Evolutionary conservation across 768 basidiomycete genomes (phyloP).

Genomic region (Mycena olivaceomarginata): DNA sequence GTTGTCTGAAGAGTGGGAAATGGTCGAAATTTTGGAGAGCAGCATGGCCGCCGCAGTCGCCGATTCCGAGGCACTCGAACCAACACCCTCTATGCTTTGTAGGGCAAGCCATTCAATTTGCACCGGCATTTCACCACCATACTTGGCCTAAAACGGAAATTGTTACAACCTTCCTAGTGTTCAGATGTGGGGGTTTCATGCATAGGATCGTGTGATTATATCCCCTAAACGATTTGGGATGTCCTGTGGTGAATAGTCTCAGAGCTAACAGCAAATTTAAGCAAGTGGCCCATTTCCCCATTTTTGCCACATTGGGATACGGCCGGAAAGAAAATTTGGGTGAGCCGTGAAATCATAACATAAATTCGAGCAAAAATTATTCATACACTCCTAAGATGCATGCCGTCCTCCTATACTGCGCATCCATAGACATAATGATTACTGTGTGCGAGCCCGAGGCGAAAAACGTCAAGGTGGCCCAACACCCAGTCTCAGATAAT

Average conservation of each 20-base stretch:
- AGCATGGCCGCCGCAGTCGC: too few relatives aligned
- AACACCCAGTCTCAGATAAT: not conserved
- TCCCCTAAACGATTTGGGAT: slow-evolving; percentile 7
- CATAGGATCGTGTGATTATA: slow-evolving; percentile 6
- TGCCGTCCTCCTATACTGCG: not conserved
- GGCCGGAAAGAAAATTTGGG: too few relatives aligned
- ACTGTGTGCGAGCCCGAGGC: too few relatives aligned
- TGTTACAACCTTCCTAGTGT: too few relatives aligned
- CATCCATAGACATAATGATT: too few relatives aligned
- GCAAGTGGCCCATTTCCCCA: too few relatives aligned
- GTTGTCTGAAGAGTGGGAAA: too few relatives aligned
- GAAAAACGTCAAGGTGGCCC: too few relatives aligned
- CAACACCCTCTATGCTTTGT: slow-evolving; percentile 5
- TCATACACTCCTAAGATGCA: not conserved
- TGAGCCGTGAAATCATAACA: not conserved
- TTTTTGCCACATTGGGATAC: too few relatives aligned
- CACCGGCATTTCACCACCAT: not conserved
- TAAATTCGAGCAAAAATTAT: not conserved
- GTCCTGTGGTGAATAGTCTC: not conserved
- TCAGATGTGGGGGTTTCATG: not conserved
- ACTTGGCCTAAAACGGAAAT: too few relatives aligned
- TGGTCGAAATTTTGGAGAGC: too few relatives aligned
- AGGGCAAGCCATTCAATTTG: slow-evolving; percentile 2
- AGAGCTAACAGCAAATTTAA: not conserved
- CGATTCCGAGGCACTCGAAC: too few relatives aligned